A percentile compares a stretch with the other conserved stretches of the same genome.
phyloP scores from a whole-genome alignment of 2,329 filamentous ascomycete species.

The Aspergillus melleus region DNA sequence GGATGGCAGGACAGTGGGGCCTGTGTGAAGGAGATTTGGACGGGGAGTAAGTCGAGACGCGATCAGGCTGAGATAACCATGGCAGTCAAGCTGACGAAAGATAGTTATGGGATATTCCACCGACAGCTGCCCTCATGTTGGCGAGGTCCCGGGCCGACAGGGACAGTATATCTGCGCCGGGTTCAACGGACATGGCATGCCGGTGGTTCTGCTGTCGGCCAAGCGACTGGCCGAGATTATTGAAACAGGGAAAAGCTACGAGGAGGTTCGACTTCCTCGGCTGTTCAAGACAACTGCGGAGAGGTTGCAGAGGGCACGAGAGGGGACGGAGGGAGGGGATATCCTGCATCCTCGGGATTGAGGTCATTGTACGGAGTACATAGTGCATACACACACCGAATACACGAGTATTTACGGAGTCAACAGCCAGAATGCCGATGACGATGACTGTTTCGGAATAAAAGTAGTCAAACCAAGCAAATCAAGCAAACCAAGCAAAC shows the following conservation, averaged over 20 bases:
- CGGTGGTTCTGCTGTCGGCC: slow-evolving; percentile 61
- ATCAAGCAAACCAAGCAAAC: too few species aligned
- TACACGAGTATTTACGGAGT: too few species aligned
- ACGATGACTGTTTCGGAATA: too few species aligned
- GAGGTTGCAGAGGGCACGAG: slow-evolving; percentile 15
- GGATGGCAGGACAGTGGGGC: slow-evolving; percentile 41
- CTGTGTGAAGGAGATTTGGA: slow-evolving; percentile 37
- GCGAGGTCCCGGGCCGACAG: slow-evolving; percentile 44
- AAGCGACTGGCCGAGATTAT: slow-evolving; percentile 62
- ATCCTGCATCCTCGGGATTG: slow-evolving; percentile 1
- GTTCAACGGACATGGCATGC: slow-evolving; percentile 71
- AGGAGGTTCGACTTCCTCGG: slow-evolving; percentile 31
- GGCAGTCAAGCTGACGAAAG: neutral
- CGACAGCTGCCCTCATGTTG: slow-evolving; percentile 56
- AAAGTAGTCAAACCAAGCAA: too few species aligned
- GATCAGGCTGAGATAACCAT: neutral
- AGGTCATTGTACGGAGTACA: neutral
- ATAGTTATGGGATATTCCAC: slow-evolving; percentile 54
- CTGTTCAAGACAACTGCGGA: slow-evolving; percentile 33
- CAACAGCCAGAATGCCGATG: too few species aligned
- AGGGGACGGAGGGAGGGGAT: slow-evolving; percentile 21
- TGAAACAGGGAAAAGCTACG: slow-evolving; percentile 27
- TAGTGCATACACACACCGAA: too few species aligned
- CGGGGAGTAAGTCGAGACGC: slow-evolving; percentile 28
- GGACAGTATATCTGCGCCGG: slow-evolving; percentile 60